Evolutionary conservation across 2,329 filamentous ascomycete genomes (phyloP).

Genomic region (Microsporum canis): DNA sequence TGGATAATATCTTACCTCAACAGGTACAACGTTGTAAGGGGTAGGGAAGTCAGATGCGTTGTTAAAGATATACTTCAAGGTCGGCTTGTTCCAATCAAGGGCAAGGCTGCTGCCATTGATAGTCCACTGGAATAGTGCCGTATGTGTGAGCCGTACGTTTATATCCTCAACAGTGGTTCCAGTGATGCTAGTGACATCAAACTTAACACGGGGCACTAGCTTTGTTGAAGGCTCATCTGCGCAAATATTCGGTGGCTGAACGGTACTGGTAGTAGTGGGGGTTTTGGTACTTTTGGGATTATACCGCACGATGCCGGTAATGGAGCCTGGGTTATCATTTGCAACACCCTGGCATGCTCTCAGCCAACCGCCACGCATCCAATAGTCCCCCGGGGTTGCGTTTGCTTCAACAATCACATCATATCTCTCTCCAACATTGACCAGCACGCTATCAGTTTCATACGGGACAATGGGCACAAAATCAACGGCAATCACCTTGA

Average conservation of each 20-base stretch:
- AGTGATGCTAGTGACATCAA: not conserved
- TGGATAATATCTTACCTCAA: not conserved
- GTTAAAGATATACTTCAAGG: not conserved
- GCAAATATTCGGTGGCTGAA: slow-evolving; percentile 12
- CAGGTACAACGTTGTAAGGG: not conserved
- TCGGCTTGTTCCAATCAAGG: not conserved
- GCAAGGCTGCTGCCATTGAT: not conserved
- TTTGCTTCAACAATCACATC: slow-evolving; percentile 25
- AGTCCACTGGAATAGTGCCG: not conserved
- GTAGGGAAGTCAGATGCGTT: not conserved
- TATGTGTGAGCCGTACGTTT: not conserved
- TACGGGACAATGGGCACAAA: slow-evolving; percentile 49
- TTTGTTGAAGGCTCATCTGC: slow-evolving; percentile 15
- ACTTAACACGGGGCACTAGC: not conserved
- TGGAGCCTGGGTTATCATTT: not conserved
- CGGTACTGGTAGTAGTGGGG: slow-evolving; percentile 12
- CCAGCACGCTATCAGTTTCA: slow-evolving; percentile 32
- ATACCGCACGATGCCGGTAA: slow-evolving; percentile 39
- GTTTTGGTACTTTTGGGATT: slow-evolving; percentile 7
- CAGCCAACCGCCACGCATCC: slow-evolving; percentile 26
- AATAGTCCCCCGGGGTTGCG: slow-evolving; percentile 21
- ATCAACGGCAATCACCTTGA: slow-evolving; percentile 47
- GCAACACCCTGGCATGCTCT: slow-evolving; percentile 33
- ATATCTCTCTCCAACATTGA: slow-evolving; percentile 27
- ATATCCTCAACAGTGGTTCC: not conserved